Conservation (phyloP, 164 flowering plant species). For the Taxillus chinensis region DNA sequence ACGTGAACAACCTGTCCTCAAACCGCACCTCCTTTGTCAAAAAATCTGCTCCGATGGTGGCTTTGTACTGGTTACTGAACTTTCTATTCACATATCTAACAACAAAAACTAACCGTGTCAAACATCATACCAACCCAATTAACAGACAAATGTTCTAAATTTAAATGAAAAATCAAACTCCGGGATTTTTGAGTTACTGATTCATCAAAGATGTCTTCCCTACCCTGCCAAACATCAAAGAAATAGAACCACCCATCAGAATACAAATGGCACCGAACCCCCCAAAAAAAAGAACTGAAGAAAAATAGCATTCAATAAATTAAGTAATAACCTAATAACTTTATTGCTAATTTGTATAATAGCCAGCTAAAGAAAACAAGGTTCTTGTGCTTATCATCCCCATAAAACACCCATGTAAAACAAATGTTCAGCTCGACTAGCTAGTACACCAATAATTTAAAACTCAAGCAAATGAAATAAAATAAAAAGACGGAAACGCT, state of each 20-base stretch:
- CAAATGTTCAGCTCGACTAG: not conserved
- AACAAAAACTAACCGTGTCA: constrained; percentile 14
- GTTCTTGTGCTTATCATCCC: too few relatives aligned
- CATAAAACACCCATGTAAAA: not conserved
- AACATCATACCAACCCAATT: not conserved
- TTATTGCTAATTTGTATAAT: not conserved
- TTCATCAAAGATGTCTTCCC: constrained; percentile 88
- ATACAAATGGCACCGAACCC: not conserved
- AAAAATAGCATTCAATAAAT: not conserved
- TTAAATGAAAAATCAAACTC: not conserved
- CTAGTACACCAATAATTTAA: not conserved
- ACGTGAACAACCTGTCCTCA: constrained; percentile 79
- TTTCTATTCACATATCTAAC: constrained; percentile 75
- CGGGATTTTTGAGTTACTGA: constrained; percentile 37
- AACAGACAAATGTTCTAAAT: not conserved
- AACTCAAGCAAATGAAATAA: not conserved
- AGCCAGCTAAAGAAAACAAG: not conserved
- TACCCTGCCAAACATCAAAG: constrained; percentile 41
- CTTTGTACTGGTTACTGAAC: constrained; percentile 87
- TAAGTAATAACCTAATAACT: not conserved
- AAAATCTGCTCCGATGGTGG: constrained; percentile 88
- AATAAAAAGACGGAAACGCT: constrained; percentile 3
- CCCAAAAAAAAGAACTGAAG: not conserved
- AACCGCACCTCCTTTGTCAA: constrained; percentile 84
- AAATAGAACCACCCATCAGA: not conserved